Base-by-base conservation (phyloP, 441 rosid genomes). In the Populus hybrid region DNA sequence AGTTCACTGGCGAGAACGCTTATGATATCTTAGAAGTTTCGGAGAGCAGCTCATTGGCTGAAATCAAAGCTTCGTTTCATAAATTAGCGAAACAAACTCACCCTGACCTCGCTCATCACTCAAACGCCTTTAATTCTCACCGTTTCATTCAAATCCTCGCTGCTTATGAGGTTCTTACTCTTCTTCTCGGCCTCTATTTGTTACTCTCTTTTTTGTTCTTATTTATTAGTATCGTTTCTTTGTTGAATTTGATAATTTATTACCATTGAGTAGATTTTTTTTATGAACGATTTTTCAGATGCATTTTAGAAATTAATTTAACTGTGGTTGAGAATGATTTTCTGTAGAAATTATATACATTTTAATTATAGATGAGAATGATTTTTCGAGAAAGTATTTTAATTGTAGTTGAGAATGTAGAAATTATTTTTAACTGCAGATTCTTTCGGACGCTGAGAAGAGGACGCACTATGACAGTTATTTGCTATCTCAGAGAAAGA, bases 41-140 rank as follows among this genome's bases (percentile, higher is more conserved):
- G 26, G 91, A 86, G 83, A 75, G 86, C 74, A 82, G 98, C 79
- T 92, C 98, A 12, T 89, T 88, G 81, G 76, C 90, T 11, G 97
- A 95, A 79, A 95, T 95, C 83, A 95, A 95, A 74, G 90, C 91
- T 10, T 94, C 98, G 61, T 94, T 95, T 85, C 90, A 87, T 50
- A 89, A 84, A 82, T 82, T 95, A 69, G 98, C 98, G 57, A 95
- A 95, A 74, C 89, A 94, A 81, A 94, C 97, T 84, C 99, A 94
- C 78, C 99, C 99, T 5, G 99, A 95, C 83, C 85, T 94, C 67
- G 84, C 87, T 5, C 78, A 83, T 12, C 77, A 88, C 0, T 81
- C 78, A 34, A 82, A 79, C 78, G 86, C 89, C 2, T 84, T 89
- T 63, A 73, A 86, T 75, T 87, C 94, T 73, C 79, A 79, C 24